Conservation (phyloP, 805 yeast genomes). For the Sugiyamaella lignohabitans region DNA sequence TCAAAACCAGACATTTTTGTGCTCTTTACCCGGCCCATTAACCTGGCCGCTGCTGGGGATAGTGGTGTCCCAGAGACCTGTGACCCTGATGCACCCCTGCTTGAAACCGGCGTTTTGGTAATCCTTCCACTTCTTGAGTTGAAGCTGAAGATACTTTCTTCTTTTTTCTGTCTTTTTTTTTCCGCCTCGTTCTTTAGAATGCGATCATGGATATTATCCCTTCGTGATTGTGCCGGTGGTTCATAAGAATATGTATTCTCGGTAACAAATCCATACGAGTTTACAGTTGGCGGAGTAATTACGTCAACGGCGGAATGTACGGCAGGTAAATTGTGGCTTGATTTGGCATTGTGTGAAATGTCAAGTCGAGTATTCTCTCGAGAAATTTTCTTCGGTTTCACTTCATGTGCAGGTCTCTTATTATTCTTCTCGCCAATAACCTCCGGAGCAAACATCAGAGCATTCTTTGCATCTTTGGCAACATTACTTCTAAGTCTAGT, state of each 20-base stretch:
- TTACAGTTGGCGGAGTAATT: slow-evolving; percentile 8
- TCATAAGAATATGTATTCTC: slow-evolving; percentile 13
- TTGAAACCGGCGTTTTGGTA: slow-evolving; percentile 13
- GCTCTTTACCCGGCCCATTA: too few species aligned
- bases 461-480: slow-evolving; percentile 1
- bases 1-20: too few species aligned
- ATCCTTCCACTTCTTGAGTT: slow-evolving; percentile 13
- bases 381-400: background rate
- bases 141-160: too few species aligned
- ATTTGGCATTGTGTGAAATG: background rate
- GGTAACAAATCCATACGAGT: slow-evolving; percentile 16
- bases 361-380: background rate
- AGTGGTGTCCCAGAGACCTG: too few species aligned
- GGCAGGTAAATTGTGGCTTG: background rate
- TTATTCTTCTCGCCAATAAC: background rate
- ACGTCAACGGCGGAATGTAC: background rate
- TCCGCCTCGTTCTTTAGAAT: too few species aligned
- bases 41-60: slow-evolving; percentile 15
- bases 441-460: slow-evolving; percentile 8
- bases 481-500: background rate
- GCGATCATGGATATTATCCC: too few species aligned
- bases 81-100: too few species aligned
- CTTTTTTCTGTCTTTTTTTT: too few species aligned
- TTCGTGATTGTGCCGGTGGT: too few species aligned
- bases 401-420: background rate